These are phyloP conservation scores for Aspergillus ochraceoroseus DNA, from an alignment of 2,329 filamentous ascomycete species.

Conservation along the genomic window DNA sequence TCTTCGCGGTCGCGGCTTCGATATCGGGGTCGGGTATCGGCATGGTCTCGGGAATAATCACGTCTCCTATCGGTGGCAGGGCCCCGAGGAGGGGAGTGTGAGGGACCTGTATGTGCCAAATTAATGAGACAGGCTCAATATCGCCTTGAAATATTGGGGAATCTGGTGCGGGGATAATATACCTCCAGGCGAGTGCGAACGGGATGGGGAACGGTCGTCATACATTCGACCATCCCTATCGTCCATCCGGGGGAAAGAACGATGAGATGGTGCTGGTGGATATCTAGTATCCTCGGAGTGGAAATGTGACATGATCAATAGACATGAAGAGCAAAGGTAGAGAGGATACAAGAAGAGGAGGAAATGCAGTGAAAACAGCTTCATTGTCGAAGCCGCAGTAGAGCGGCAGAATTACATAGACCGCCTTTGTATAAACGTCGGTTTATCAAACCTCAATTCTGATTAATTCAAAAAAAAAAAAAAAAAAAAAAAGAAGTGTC, in stretches of 20 bases:
- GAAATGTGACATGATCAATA: slow-evolving; percentile 28
- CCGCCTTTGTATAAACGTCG: no score
- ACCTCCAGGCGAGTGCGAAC: slow-evolving; percentile 43
- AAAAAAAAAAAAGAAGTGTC: no score
- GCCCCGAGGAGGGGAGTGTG: slow-evolving; percentile 35
- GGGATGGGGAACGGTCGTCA: slow-evolving; percentile 42
- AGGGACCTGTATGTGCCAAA: slow-evolving; percentile 34
- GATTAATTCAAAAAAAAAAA: no score
- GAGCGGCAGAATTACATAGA: no score
- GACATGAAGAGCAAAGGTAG: slow-evolving; percentile 12
- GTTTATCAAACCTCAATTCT: no score
- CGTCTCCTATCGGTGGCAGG: slow-evolving; percentile 36
- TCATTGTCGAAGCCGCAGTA: no score
- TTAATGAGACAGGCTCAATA: slow-evolving; percentile 33
- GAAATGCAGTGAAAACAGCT: no score
- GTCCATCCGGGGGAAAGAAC: slow-evolving; percentile 29
- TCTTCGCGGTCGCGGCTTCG: slow-evolving; percentile 36
- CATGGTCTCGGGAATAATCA: slow-evolving; percentile 33
- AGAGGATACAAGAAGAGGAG: slow-evolving; percentile 2
- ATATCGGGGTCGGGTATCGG: slow-evolving; percentile 29
- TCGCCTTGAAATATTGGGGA: slow-evolving; percentile 9
- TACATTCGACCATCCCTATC: slow-evolving; percentile 45
- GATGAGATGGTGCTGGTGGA: slow-evolving; percentile 20
- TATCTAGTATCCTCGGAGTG: slow-evolving; percentile 28
- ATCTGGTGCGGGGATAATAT: slow-evolving; percentile 41